Base-by-base conservation (phyloP, 306 rosid species). In the Vicia sativa region DNA sequence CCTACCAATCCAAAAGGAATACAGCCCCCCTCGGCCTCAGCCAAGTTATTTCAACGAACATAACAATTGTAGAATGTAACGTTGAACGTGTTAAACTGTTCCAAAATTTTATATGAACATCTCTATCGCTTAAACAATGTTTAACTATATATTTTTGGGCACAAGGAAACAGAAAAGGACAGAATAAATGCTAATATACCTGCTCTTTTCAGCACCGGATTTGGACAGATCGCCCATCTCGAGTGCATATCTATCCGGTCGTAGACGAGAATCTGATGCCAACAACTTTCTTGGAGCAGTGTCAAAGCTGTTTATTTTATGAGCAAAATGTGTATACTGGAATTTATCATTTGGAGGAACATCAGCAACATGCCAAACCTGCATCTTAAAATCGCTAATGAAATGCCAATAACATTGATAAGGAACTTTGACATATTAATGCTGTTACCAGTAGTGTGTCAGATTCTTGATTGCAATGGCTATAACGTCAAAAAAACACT, bases 281-380 rank as follows among this genome's bases (percentile, higher is more conserved):
- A 89, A 75, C 84, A 92, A 78, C 80, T 80, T 84, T 60, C 67
- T 83, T 13, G 96, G 95, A 67, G 91, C 92, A 16, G 89, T 86
- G 75, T 87, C 84, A 60, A 87, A 92, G 88, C 96, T 89, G 79
- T 92, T 92, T 63, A 92, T 53, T 66, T 86, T 89, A 70, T 89
- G 96, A 45, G 98, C 98, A 77, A 92, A 92, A 80, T 89, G 35
- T 34, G 98, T 92, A 62, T 86, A 92, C 67, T 92, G 91, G 67
- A 81, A 89, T 74, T 87, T 86, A 79, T 92, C 96, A 45, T 87
- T 79, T 34, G 62, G 59, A 25, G 96, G 96, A 72, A 75, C 73
- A 67, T 80, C 95, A 54, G 98, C 96, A 54, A 92, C 74, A 77
- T 81, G 91, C 96, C 96, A 92, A 79, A 81, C 92, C 98, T 92